phyloP scores from a whole-genome alignment of 2,329 filamentous ascomycete species.

The Neofusicoccum sp. region DNA sequence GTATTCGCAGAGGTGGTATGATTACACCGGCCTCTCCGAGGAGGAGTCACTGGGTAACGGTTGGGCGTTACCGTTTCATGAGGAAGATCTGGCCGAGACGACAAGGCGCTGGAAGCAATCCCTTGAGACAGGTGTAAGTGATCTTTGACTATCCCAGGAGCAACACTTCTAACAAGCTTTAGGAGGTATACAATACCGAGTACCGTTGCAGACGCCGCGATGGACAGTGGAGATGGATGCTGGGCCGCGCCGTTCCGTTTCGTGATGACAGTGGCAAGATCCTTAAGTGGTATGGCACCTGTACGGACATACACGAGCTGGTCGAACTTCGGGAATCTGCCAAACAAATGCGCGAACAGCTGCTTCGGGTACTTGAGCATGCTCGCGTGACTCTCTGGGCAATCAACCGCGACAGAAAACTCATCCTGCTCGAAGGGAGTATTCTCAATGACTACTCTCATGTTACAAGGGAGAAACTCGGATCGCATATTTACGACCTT shows the following conservation, averaged over 20 bases:
- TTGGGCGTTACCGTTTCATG: constrained; percentile 66
- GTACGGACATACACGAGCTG: constrained; percentile 74
- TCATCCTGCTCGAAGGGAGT: constrained; percentile 70
- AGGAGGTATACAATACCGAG: constrained; percentile 65
- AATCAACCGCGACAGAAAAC: constrained; percentile 59
- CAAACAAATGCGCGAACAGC: constrained; percentile 65
- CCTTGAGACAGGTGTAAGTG: constrained; percentile 56
- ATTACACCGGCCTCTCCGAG: constrained; percentile 68
- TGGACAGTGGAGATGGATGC: constrained; percentile 76
- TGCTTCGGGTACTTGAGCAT: constrained; percentile 71
- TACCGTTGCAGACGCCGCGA: constrained; percentile 66
- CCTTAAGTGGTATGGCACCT: constrained; percentile 78
- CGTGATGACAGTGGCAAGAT: constrained; percentile 66
- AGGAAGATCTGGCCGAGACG: constrained; percentile 64
- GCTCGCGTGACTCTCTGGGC: constrained; percentile 75
- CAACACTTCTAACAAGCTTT: background rate
- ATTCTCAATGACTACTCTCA: constrained; percentile 35
- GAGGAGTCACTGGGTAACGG: constrained; percentile 62
- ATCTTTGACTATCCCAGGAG: background rate
- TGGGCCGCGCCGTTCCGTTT: constrained; percentile 69
- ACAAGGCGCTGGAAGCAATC: constrained; percentile 60
- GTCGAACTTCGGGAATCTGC: constrained; percentile 67
- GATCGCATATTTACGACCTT: constrained; percentile 63
- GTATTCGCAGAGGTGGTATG: constrained; percentile 75
- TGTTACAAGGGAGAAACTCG: constrained; percentile 50